Conservation (phyloP, 768 basidiomycete species). For the Mycena maculata region DNA sequence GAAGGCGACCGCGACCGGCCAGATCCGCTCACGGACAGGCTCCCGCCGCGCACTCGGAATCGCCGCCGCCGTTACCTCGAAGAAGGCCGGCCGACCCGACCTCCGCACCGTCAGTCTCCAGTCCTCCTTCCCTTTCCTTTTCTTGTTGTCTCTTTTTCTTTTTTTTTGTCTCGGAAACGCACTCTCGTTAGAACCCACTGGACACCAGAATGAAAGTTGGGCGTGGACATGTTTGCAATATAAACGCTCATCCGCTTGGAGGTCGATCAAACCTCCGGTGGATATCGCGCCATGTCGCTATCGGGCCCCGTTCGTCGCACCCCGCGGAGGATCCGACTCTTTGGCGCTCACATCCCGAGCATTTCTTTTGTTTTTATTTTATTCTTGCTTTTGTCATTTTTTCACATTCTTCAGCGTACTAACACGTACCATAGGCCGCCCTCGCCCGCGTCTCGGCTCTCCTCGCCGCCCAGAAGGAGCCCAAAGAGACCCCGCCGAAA, state of each 20-base stretch:
- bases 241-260: slow-evolving; percentile 57
- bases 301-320: slow-evolving; percentile 75
- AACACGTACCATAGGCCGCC: slow-evolving; percentile 64
- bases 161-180: slow-evolving; percentile 51
- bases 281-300: slow-evolving; percentile 79
- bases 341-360: slow-evolving; percentile 69
- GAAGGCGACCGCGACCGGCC: slow-evolving; percentile 58
- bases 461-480: slow-evolving; percentile 75
- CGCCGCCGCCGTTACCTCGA: slow-evolving; percentile 63
- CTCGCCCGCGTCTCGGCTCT: slow-evolving; percentile 84
- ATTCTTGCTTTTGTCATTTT: slow-evolving; percentile 32
- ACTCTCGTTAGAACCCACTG: slow-evolving; percentile 95
- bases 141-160: slow-evolving; percentile 15
- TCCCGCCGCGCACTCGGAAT: slow-evolving; percentile 77
- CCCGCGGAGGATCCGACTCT: slow-evolving; percentile 75
- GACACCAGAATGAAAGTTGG: slow-evolving; percentile 84
- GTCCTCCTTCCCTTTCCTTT: slow-evolving; percentile 26
- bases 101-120: slow-evolving; percentile 75
- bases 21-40: slow-evolving; percentile 77
- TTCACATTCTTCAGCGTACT: slow-evolving; percentile 41
- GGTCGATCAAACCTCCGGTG: slow-evolving; percentile 68
- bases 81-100: slow-evolving; percentile 81
- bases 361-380: slow-evolving; percentile 17
- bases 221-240: slow-evolving; percentile 97
- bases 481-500: slow-evolving; percentile 73